Conservation (phyloP, 2,329 filamentous ascomycete genomes). For the Aspergillus tamarii region DNA sequence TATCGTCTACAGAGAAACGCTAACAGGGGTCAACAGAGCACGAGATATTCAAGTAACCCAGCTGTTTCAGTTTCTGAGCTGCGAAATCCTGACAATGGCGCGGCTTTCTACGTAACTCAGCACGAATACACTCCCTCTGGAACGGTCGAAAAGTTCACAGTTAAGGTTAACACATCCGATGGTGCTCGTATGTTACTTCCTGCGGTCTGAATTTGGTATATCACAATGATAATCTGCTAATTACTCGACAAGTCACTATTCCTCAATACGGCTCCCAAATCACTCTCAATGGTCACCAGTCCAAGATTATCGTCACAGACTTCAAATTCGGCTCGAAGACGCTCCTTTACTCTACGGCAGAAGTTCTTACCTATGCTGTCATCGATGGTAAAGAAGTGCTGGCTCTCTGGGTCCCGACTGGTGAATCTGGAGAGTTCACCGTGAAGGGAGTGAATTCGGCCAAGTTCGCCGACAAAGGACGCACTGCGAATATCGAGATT, state of each 20-base stretch:
- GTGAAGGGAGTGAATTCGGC: conserved; percentile 47
- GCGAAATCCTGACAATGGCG: conserved; percentile 60
- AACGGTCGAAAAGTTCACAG: conserved; percentile 56
- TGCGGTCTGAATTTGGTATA: neutral
- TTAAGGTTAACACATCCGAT: conserved; percentile 59
- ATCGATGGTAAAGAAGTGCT: conserved; percentile 53
- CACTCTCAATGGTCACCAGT: conserved; percentile 62
- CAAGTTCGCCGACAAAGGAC: conserved; percentile 42
- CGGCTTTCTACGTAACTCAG: conserved; percentile 62
- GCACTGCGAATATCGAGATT: conserved; percentile 49
- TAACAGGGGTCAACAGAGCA: conserved; percentile 29
- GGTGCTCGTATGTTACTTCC: conserved; percentile 39
- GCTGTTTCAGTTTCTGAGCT: conserved; percentile 60
- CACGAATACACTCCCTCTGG: conserved; percentile 58
- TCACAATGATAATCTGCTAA: neutral
- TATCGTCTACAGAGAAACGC: neutral
- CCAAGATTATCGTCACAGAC: conserved; percentile 65
- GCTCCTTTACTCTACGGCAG: conserved; percentile 59
- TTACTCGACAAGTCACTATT: conserved; percentile 54
- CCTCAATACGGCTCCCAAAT: conserved; percentile 45
- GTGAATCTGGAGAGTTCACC: conserved; percentile 59
- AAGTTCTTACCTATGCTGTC: conserved; percentile 56
- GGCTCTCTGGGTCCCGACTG: conserved; percentile 58
- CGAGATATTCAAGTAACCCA: conserved; percentile 55
- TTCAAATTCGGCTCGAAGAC: conserved; percentile 58